phyloP scores from a whole-genome alignment of 192 early-diverging fungal genomes.

The Coemansia sp. region DNA sequence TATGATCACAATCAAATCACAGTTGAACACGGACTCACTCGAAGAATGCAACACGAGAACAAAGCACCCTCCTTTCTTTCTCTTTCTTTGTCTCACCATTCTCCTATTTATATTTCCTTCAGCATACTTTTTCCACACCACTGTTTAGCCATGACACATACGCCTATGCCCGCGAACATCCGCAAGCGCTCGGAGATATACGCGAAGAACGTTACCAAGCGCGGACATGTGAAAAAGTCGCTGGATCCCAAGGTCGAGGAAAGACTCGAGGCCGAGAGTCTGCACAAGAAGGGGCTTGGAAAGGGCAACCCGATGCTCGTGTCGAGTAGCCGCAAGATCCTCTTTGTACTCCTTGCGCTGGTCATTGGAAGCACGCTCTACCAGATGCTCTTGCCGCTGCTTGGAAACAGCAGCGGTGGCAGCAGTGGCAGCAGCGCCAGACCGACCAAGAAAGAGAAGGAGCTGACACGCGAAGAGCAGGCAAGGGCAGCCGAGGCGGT shows the following conservation, averaged over 20 bases:
- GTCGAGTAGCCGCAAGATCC: conserved; percentile 19
- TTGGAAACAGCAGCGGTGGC: conserved; percentile 19
- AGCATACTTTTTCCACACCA: neutral
- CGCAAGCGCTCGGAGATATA: conserved; percentile 46
- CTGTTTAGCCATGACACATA: conserved; percentile 18
- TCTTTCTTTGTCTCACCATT: neutral
- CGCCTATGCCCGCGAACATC: conserved; percentile 41
- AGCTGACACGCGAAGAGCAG: conserved; percentile 47
- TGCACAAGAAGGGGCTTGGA: conserved; percentile 40
- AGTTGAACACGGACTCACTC: too few relatives aligned
- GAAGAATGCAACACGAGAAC: neutral
- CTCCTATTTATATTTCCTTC: conserved; percentile 2
- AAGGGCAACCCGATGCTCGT: conserved; percentile 9
- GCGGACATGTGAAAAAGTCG: conserved; percentile 40
- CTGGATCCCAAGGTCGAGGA: conserved; percentile 32
- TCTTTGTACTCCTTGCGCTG: conserved; percentile 26
- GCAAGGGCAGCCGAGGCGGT: conserved; percentile 41
- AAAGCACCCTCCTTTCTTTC: neutral
- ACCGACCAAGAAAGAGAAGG: conserved; percentile 14
- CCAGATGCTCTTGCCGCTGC: conserved; percentile 41
- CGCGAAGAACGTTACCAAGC: conserved; percentile 45
- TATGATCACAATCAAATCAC: conserved; percentile 6
- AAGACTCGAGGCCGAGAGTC: conserved; percentile 27
- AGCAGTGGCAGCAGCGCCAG: neutral
- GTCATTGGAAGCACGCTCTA: conserved; percentile 48